phyloP scores from a whole-genome alignment of 805 yeast genomes.

The Huiozyma sinensis region DNA sequence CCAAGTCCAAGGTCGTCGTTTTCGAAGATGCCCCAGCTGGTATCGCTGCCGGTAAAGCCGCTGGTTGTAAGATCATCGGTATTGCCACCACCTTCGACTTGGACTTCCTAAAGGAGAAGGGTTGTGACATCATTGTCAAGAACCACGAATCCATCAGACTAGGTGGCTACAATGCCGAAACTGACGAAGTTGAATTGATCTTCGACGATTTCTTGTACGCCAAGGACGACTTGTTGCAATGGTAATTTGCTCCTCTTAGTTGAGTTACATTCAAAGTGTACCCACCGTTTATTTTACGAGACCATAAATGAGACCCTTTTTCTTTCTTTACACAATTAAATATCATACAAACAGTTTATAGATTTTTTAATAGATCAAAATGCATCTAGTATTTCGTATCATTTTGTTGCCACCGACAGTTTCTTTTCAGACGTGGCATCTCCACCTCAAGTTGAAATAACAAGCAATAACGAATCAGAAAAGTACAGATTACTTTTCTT shows the following conservation, averaged over 20 bases:
- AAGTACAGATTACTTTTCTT: too few relatives aligned
- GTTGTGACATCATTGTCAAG: slow-evolving; percentile 74
- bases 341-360: not conserved
- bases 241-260: slow-evolving; percentile 14
- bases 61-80: slow-evolving; percentile 76
- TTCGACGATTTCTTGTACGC: slow-evolving; percentile 31
- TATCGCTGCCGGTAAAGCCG: slow-evolving; percentile 69
- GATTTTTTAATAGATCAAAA: not conserved
- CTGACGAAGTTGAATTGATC: slow-evolving; percentile 30
- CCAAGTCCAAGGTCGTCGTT: slow-evolving; percentile 42
- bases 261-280: not conserved
- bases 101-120: slow-evolving; percentile 57
- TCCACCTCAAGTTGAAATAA: too few relatives aligned
- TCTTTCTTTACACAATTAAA: not conserved
- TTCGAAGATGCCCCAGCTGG: slow-evolving; percentile 92
- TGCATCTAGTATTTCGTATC: too few relatives aligned
- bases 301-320: not conserved
- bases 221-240: slow-evolving; percentile 27
- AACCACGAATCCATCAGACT: slow-evolving; percentile 57
- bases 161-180: slow-evolving; percentile 39
- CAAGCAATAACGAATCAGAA: too few relatives aligned
- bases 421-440: too few relatives aligned
- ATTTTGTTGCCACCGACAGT: too few relatives aligned
- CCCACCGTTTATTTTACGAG: not conserved
- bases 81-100: slow-evolving; percentile 71